These are phyloP conservation scores for Stylonectria norvegica DNA, from an alignment of 2,329 filamentous ascomycete species.

Conservation along the genomic window DNA sequence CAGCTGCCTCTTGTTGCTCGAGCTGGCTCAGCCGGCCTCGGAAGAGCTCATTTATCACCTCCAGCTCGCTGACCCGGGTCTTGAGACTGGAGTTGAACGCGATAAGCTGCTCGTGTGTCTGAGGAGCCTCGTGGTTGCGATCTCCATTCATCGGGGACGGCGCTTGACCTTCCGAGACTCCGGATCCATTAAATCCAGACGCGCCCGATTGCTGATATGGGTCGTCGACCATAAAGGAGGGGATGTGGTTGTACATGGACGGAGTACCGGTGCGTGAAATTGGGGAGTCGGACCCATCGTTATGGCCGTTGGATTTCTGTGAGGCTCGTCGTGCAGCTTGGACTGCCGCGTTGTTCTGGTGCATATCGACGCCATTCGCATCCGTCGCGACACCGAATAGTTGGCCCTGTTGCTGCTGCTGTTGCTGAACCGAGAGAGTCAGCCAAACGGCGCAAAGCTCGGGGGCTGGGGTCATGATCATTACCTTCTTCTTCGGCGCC, in stretches of 20 bases:
- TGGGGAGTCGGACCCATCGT: conserved; percentile 73
- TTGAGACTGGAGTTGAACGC: conserved; percentile 84
- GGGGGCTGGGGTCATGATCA: conserved; percentile 6
- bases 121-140: conserved; percentile 65
- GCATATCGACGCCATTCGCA: conserved; percentile 55
- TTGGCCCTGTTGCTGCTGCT: conserved; percentile 39
- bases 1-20: conserved; percentile 70
- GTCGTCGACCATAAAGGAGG: conserved; percentile 75
- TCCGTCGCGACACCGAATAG: conserved; percentile 41
- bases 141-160: conserved; percentile 53
- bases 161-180: conserved; percentile 51
- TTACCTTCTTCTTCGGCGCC: conserved; percentile 80
- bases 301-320: conserved; percentile 70
- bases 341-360: conserved; percentile 51
- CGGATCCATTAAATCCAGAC: conserved; percentile 45
- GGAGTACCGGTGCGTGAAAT: conserved; percentile 78
- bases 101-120: conserved; percentile 76
- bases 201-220: conserved; percentile 58
- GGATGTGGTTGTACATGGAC: conserved; percentile 69
- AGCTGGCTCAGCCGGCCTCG: conserved; percentile 73
- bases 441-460: conserved; percentile 6
- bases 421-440: conserved; percentile 18
- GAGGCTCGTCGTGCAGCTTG: conserved; percentile 57
- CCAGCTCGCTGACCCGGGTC: conserved; percentile 90
- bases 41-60: conserved; percentile 88